phyloP scores from a whole-genome alignment of 1,284 basidiomycete species.

The Pyrrhoderma noxium region DNA sequence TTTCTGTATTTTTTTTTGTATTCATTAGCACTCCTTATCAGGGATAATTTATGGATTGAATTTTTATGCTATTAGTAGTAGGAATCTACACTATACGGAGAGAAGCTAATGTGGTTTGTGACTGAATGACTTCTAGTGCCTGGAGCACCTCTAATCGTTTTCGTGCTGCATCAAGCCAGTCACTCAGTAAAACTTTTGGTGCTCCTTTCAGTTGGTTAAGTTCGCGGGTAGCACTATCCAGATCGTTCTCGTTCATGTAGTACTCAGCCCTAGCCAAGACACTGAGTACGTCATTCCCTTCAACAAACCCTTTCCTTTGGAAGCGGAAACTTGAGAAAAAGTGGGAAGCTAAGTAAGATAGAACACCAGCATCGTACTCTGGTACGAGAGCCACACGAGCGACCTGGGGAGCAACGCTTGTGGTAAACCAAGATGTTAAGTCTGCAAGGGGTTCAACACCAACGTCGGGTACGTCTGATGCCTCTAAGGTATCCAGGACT shows the following conservation, averaged over 20 bases:
- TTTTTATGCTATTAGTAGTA: background rate
- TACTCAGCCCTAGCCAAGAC: conserved; percentile 88
- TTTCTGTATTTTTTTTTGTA: no score
- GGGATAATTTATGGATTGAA: conserved; percentile 14
- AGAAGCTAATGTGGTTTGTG: conserved; percentile 63
- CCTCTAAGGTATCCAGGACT: conserved; percentile 69
- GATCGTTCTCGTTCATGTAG: conserved; percentile 85
- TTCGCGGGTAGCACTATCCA: conserved; percentile 88
- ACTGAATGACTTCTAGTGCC: conserved; percentile 81
- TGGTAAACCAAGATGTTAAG: conserved; percentile 85
- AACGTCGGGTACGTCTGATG: conserved; percentile 68
- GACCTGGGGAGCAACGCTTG: conserved; percentile 79
- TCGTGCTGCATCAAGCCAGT: conserved; percentile 92
- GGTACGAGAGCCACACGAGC: conserved; percentile 88
- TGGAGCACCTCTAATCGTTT: conserved; percentile 88
- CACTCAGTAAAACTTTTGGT: conserved; percentile 74
- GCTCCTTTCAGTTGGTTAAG: conserved; percentile 87
- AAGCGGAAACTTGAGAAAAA: conserved; percentile 76
- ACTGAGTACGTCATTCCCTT: conserved; percentile 81
- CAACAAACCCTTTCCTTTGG: conserved; percentile 64
- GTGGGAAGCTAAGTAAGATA: conserved; percentile 82
- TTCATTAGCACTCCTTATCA: background rate
- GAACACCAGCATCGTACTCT: conserved; percentile 77
- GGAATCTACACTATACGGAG: conserved; percentile 34
- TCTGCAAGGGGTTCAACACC: conserved; percentile 90